Evolutionary conservation across 1,139 yeast genomes (phyloP).

Genomic region (Saccharomyces hybrid): DNA sequence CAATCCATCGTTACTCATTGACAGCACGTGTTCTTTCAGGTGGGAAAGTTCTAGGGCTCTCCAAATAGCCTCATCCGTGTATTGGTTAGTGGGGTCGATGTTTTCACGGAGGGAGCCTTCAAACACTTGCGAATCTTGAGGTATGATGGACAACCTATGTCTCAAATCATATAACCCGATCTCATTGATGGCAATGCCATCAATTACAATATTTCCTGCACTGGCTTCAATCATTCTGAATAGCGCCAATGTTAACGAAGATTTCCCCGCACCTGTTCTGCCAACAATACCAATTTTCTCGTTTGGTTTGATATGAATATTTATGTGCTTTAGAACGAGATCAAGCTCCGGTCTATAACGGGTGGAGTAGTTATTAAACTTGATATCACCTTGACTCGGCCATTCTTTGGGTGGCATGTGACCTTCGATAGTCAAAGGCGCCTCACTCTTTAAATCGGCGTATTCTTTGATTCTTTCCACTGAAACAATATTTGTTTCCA

Average conservation of each 20-base stretch:
- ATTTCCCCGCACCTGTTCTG: conserved; percentile 96
- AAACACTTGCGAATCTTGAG: conserved; percentile 95
- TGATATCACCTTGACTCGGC: conserved; percentile 73
- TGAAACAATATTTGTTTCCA: conserved; percentile 92
- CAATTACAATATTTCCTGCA: conserved; percentile 67
- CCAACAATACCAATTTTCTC: conserved; percentile 95
- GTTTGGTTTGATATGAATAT: conserved; percentile 56
- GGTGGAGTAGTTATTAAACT: conserved; percentile 69
- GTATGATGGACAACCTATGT: conserved; percentile 80
- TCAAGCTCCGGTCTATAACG: conserved; percentile 82
- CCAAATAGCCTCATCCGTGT: conserved; percentile 78
- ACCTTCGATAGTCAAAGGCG: conserved; percentile 64
- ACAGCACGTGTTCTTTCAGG: conserved; percentile 61
- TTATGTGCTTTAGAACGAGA: conserved; percentile 66
- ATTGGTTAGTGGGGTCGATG: conserved; percentile 71
- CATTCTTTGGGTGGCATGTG: conserved; percentile 63
- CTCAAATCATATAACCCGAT: conserved; percentile 83
- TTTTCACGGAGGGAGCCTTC: conserved; percentile 86
- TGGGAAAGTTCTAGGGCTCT: conserved; percentile 78
- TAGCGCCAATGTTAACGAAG: conserved; percentile 80
- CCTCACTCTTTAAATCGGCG: conserved; percentile 67
- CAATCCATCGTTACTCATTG: conserved; percentile 53
- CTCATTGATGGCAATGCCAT: conserved; percentile 55
- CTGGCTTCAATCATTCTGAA: conserved; percentile 84
- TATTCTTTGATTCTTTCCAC: conserved; percentile 94